Conservation (phyloP, 257 asterid species). For the Solanum bukasovii region DNA sequence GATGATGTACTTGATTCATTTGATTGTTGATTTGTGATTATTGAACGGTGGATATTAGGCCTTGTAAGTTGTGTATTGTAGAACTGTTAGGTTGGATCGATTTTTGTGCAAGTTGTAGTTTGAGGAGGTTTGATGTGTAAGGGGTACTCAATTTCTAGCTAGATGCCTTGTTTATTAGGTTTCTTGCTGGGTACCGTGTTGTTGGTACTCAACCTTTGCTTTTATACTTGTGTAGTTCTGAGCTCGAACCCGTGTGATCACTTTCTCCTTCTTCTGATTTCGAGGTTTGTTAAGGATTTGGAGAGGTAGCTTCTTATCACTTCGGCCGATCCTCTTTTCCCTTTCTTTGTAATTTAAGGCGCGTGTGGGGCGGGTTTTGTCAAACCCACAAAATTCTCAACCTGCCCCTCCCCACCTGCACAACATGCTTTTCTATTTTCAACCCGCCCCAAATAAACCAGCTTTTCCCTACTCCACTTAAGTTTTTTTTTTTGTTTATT, state of each 20-base stretch:
- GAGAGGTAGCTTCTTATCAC: background rate
- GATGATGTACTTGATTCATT: too few species aligned
- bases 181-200: background rate
- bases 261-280: background rate
- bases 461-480: background rate
- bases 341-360: too few species aligned
- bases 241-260: background rate
- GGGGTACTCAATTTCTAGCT: too few species aligned
- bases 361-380: background rate
- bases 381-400: background rate
- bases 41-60: too few species aligned
- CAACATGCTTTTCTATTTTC: background rate
- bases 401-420: background rate
- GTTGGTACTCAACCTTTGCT: background rate
- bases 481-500: too few species aligned
- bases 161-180: too few species aligned
- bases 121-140: too few species aligned
- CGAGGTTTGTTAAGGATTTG: background rate
- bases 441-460: background rate
- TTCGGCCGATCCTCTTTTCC: background rate
- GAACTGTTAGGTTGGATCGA: too few species aligned
- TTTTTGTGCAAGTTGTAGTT: too few species aligned
- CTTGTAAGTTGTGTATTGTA: too few species aligned
- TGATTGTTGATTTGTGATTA: too few species aligned
- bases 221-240: background rate